These are phyloP conservation scores for Escallonia herrerae DNA, from an alignment of 129 eudicot genomes.

Conservation along the genomic window DNA sequence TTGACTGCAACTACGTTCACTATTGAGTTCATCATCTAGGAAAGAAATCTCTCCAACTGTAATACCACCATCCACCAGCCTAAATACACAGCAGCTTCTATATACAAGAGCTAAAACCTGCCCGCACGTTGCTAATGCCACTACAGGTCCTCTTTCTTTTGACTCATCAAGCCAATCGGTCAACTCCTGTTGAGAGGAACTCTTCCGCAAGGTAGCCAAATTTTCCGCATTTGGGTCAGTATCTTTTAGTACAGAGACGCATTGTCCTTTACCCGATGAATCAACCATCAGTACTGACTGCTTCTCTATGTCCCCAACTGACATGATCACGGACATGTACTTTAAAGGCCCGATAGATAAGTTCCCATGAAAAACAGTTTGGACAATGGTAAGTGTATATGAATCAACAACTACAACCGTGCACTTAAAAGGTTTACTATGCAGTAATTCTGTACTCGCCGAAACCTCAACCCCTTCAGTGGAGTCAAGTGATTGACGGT, in stretches of 20 bases:
- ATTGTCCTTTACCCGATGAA: slow-evolving; percentile 60
- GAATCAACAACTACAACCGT: slow-evolving; percentile 78
- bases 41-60: slow-evolving; percentile 62
- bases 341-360: slow-evolving; percentile 61
- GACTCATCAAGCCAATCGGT: slow-evolving; percentile 28
- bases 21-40: slow-evolving; percentile 33
- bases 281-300: slow-evolving; percentile 64
- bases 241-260: slow-evolving; percentile 52
- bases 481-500: slow-evolving; percentile 36
- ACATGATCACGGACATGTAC: slow-evolving; percentile 61
- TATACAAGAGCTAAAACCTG: slow-evolving; percentile 58
- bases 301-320: slow-evolving; percentile 48
- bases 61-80: slow-evolving; percentile 42
- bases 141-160: slow-evolving; percentile 40
- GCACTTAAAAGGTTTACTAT: slow-evolving; percentile 45
- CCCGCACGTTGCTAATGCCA: slow-evolving; percentile 57
- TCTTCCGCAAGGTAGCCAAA: slow-evolving; percentile 21
- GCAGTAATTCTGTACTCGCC: slow-evolving; percentile 32
- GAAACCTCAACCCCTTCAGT: slow-evolving; percentile 30
- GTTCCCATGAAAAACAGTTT: slow-evolving; percentile 78
- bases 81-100: slow-evolving; percentile 53
- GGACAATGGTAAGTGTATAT: slow-evolving; percentile 65
- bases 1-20: slow-evolving; percentile 18
- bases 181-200: slow-evolving; percentile 27
- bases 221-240: slow-evolving; percentile 31